These are phyloP conservation scores for Exsudoporus floridanus DNA, from an alignment of 1,284 basidiomycete species.

Conservation along the genomic window DNA sequence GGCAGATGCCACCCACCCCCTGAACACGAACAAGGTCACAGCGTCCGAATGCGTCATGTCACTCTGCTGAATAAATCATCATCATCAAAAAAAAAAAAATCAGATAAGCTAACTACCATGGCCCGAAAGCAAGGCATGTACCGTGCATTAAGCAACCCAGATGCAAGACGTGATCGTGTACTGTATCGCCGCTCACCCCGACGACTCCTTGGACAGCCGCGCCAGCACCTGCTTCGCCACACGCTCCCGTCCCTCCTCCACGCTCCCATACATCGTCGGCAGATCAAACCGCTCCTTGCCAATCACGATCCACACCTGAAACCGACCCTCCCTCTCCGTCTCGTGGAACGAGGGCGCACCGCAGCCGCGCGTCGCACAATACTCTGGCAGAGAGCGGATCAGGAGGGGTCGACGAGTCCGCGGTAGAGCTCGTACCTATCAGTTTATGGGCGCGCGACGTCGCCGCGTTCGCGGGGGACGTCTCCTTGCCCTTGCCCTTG, in stretches of 20 bases:
- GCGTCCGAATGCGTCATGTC: no score
- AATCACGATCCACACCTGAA: constrained; percentile 45
- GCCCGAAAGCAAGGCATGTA: no score
- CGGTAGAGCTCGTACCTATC: constrained; percentile 19
- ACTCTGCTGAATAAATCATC: no score
- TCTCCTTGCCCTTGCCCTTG: constrained; percentile 13
- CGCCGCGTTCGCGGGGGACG: background rate
- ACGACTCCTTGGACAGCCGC: constrained; percentile 24
- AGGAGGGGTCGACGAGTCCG: background rate
- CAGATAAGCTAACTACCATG: no score
- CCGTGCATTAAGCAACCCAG: no score
- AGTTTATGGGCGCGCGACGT: constrained; percentile 31
- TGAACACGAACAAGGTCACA: no score
- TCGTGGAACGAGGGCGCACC: constrained; percentile 37
- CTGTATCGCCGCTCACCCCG: no score
- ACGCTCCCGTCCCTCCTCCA: constrained; percentile 39
- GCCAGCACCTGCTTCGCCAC: constrained; percentile 43
- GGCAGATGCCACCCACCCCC: no score
- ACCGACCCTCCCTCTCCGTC: constrained; percentile 24
- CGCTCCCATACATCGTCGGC: constrained; percentile 34
- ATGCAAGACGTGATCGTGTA: no score
- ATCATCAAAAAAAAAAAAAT: no score
- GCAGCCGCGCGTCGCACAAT: constrained; percentile 30
- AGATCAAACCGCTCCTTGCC: constrained; percentile 44
- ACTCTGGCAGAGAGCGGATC: constrained; percentile 24